Percentiles rank a stretch among this genome's conserved stretches.
phyloP scores from a whole-genome alignment of 352 stramenopile species.

The Pythium rishiriense region DNA sequence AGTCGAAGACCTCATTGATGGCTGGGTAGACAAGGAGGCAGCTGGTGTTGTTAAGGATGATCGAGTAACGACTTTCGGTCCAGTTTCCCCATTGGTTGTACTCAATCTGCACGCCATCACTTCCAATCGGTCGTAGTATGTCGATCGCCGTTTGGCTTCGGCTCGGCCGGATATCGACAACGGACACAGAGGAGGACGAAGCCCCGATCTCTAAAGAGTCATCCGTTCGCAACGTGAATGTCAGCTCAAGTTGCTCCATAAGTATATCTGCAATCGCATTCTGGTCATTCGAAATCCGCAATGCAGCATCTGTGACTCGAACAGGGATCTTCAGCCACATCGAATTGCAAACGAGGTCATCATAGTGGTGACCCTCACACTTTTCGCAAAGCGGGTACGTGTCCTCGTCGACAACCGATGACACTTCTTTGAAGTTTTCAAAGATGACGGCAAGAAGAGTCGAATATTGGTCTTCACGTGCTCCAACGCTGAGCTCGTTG shows the following conservation, averaged over 20 bases:
- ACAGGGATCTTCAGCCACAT: slow-evolving; percentile 84
- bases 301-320: slow-evolving; percentile 68
- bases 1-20: slow-evolving; percentile 59
- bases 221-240: slow-evolving; percentile 77
- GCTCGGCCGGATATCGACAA: slow-evolving; percentile 60
- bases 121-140: slow-evolving; percentile 65
- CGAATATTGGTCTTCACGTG: slow-evolving; percentile 61
- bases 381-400: slow-evolving; percentile 65
- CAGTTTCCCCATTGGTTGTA: slow-evolving; percentile 79
- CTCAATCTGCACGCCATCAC: slow-evolving; percentile 74
- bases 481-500: slow-evolving; percentile 78
- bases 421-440: slow-evolving; percentile 87
- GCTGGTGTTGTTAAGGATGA: slow-evolving; percentile 78
- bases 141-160: slow-evolving; percentile 59
- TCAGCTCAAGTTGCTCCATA: slow-evolving; percentile 80
- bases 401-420: slow-evolving; percentile 74
- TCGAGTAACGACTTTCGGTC: slow-evolving; percentile 70
- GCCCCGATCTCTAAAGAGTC: slow-evolving; percentile 75
- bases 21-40: slow-evolving; percentile 74
- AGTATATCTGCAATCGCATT: slow-evolving; percentile 70
- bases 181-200: slow-evolving; percentile 56
- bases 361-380: slow-evolving; percentile 72
- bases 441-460: slow-evolving; percentile 81
- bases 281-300: slow-evolving; percentile 64
- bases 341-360: slow-evolving; percentile 56